These are phyloP conservation scores for Zopfia rhizophila DNA, from an alignment of 2,329 filamentous ascomycete genomes.

Conservation along the genomic window DNA sequence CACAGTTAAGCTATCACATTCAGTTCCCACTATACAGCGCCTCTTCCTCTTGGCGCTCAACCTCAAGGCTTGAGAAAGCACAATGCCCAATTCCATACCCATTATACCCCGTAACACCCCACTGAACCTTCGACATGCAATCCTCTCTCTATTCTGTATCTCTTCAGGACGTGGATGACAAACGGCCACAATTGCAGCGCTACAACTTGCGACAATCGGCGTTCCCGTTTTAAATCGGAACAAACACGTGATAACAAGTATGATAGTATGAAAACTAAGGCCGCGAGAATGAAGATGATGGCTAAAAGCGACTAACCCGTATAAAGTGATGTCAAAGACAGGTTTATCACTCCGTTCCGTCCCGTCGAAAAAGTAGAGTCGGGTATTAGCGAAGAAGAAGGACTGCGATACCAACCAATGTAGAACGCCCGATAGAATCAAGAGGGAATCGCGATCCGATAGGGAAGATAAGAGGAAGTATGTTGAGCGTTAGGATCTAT, in stretches of 20 bases:
- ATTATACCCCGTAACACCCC: slow-evolving; percentile 16
- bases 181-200: slow-evolving; percentile 29
- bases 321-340: slow-evolving; percentile 4
- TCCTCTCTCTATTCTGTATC: slow-evolving; percentile 3
- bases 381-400: slow-evolving; percentile 53
- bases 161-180: slow-evolving; percentile 19
- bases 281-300: slow-evolving; percentile 23
- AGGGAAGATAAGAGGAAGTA: slow-evolving; percentile 57
- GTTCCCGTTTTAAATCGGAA: slow-evolving; percentile 80
- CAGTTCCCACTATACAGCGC: too few species aligned
- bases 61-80: too few species aligned
- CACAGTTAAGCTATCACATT: too few species aligned
- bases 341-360: slow-evolving; percentile 1
- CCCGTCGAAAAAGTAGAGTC: slow-evolving; percentile 31
- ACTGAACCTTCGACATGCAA: slow-evolving; percentile 17
- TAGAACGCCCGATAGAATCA: slow-evolving; percentile 43
- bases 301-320: slow-evolving; percentile 28
- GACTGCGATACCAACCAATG: slow-evolving; percentile 59
- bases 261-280: slow-evolving; percentile 12
- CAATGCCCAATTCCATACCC: slow-evolving; percentile 20
- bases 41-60: too few species aligned
- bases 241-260: slow-evolving; percentile 67
- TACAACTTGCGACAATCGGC: slow-evolving; percentile 82
- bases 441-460: slow-evolving; percentile 51
- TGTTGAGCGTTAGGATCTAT: slow-evolving; percentile 48